Conservation (phyloP, 805 yeast species). For the Kodamaea nitidulidarum region DNA sequence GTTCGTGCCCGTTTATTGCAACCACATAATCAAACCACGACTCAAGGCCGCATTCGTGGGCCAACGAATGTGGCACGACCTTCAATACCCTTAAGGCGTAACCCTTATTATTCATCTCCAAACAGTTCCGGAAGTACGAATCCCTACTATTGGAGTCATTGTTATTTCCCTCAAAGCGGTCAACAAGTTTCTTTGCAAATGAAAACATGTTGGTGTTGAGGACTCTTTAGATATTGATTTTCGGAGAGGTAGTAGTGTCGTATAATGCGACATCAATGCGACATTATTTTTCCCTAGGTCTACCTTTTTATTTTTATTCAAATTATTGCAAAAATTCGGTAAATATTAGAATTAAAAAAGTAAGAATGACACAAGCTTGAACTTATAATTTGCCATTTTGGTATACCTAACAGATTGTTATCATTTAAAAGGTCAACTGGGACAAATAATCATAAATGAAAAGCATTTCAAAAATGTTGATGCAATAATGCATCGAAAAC, state of each 20-base stretch:
- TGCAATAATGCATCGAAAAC: too few relatives aligned
- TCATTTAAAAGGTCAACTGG: too few relatives aligned
- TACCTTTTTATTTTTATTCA: too few relatives aligned
- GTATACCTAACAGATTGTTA: too few relatives aligned
- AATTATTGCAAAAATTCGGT: too few relatives aligned
- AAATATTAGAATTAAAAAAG: too few relatives aligned
- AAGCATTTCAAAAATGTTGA: too few relatives aligned
- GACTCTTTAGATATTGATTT: neutral
- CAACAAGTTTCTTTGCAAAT: conserved; percentile 42
- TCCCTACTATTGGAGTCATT: conserved; percentile 19
- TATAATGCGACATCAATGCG: neutral
- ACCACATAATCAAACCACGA: conserved; percentile 85
- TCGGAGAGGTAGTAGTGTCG: neutral
- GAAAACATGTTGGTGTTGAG: conserved; percentile 30
- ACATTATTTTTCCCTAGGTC: neutral
- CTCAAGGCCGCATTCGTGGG: conserved; percentile 47
- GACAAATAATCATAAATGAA: too few relatives aligned
- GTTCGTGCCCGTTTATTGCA: conserved; percentile 71
- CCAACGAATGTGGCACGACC: conserved; percentile 37
- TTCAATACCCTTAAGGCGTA: conserved; percentile 36
- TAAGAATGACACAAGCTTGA: too few relatives aligned
- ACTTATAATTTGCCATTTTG: too few relatives aligned
- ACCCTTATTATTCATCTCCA: conserved; percentile 36
- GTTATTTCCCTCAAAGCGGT: conserved; percentile 31
- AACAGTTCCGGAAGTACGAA: conserved; percentile 33